Evolutionary conservation across 2,329 filamentous ascomycete genomes (phyloP), one percentile per base, ranked within the genome.

Genomic region (Sporothrix luriei): DNA sequence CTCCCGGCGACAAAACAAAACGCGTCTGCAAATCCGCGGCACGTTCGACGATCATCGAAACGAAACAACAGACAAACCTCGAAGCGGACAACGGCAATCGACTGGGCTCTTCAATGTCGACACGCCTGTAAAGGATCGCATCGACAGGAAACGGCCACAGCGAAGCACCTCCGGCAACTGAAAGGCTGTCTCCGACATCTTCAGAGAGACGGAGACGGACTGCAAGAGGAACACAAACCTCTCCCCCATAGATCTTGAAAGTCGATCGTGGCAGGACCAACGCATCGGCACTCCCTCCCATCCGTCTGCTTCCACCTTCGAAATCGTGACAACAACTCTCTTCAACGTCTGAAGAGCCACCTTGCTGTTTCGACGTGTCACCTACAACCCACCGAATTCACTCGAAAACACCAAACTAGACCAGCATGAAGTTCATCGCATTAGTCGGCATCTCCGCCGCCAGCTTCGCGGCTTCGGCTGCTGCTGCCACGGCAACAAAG

Each of bases 381-480:
- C 26, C 19, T 62, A 40, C 49, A 61, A 51, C 33, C 26, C 29
- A 62, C 19, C 16, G 16, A 9, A 66, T 9, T 33, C 24, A 49
- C 54, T 16, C 13, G 24, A 51, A 54, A 48, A 68, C 24, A 21
- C 38, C 24, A 51, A 64, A 54, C 66, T 14, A 16, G 24, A 67
- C 1, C 62, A 71, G 13, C 19, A 74, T 74, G 73, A 73, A 70
- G 66, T 67, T 59, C 9, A 52, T 52, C 4, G 61, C 66, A 73
- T 29, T 73, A 72, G 40, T 74, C n/a, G 62, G 71, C 38, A 4
- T 73, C 24, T 68, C 69, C 29, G 67, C 70, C 52, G 66, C 70
- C 49, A 66, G 62, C 68, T 46, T 71, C 21, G 69, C 68, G 7
- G 64, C 72, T 40, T 61, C 71, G 4, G 66, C 71, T 1, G 43